These are phyloP conservation scores for Lepiota subincarnata DNA, from an alignment of 768 basidiomycete species.

Conservation along the genomic window DNA sequence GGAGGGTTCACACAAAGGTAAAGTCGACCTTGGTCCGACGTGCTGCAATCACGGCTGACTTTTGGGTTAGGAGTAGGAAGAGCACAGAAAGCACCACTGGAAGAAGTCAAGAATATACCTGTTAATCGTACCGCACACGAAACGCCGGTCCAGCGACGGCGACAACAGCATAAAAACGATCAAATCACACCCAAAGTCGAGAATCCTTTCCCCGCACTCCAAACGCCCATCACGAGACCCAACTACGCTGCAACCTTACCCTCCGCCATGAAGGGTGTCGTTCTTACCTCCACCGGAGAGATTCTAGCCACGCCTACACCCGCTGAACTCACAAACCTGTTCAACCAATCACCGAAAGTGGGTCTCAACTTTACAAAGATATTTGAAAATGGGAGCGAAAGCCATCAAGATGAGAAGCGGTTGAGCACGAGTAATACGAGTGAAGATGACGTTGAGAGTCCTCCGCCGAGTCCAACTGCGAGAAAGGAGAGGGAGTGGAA, in stretches of 20 bases:
- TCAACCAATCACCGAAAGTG: slow-evolving; percentile 65
- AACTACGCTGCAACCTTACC: slow-evolving; percentile 30
- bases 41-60: not conserved
- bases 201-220: slow-evolving; percentile 31
- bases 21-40: not conserved
- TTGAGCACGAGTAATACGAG: slow-evolving; percentile 21
- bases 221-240: slow-evolving; percentile 50
- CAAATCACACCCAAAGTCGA: slow-evolving; percentile 12
- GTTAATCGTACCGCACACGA: slow-evolving; percentile 28
- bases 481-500: slow-evolving; percentile 37
- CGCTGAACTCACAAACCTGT: slow-evolving; percentile 59
- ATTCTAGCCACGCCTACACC: slow-evolving; percentile 68
- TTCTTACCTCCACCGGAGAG: slow-evolving; percentile 77
- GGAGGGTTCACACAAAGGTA: slow-evolving; percentile 26
- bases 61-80: slow-evolving; percentile 40
- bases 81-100: slow-evolving; percentile 53
- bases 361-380: slow-evolving; percentile 76
- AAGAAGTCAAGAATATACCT: slow-evolving; percentile 73
- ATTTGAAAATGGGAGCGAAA: slow-evolving; percentile 40
- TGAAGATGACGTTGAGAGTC: slow-evolving; percentile 25
- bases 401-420: not conserved
- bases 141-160: slow-evolving; percentile 19
- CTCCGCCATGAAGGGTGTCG: slow-evolving; percentile 73
- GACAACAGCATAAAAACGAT: slow-evolving; percentile 11
- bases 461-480: slow-evolving; percentile 46